Evolutionary conservation across 805 yeast species (phyloP), one percentile per base, ranked within the genome.

Genomic region (Metschnikowia noctiluminum): DNA sequence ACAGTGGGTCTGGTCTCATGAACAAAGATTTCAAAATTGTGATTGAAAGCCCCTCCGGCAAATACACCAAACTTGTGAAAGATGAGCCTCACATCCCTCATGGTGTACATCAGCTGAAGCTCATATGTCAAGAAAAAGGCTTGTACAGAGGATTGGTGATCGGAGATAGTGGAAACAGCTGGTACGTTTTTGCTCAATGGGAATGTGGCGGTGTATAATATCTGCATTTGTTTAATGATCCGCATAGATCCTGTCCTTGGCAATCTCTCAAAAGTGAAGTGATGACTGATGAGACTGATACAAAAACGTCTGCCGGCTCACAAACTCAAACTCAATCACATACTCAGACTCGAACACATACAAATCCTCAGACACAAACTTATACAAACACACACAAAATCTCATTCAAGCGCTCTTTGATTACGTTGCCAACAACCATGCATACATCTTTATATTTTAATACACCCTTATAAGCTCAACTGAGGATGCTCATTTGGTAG

Each of bases 181-280:
- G 96, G 89, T 85, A 89, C 59, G 89, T 87, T 3, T 89, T 88
- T 68, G 90, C 96, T 12, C 96, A 90, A 65, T 92, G 99, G 99
- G 71, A 73, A 31, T 85, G 92, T 64, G 64, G 42, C 4, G 47
- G 43, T 5, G 44, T 30, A 9, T 41, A 43, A 39, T 28, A 38
- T 28, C 38, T 38, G 49, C 49, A 45, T 34, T 21, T 21, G 21
- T 3, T 27, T 37, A 10, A 28, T 7, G 6, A 13, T 42, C 26
- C 13, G 28, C 35, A 37, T 14, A 43, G 13, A 43, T 11, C 26
- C 7, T 12, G 13, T 40, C n/a, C 13, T 6, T 6, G 14, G 40
- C 36, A 26, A 10, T 38, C 13, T n/a, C n/a, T n/a, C n/a, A n/a
- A n/a, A n/a, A n/a, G 21, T 21, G 21, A 21, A 21, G 2, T 21